Base-by-base conservation (phyloP, 2,329 filamentous ascomycete genomes). In the Paraphoma sp. region DNA sequence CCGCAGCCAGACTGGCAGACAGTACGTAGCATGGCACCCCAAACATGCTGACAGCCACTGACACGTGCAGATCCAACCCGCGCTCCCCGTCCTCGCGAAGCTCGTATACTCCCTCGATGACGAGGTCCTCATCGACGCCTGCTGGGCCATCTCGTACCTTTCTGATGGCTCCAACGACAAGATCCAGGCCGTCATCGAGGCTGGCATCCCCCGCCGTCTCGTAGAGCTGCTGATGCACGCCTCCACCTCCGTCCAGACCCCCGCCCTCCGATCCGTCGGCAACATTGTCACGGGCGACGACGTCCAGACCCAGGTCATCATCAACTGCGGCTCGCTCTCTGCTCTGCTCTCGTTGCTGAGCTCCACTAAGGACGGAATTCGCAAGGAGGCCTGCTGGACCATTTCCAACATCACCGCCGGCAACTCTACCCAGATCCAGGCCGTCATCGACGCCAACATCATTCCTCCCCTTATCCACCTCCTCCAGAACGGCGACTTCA, bases 311-410 rank as follows among this genome's bases (percentile, higher is more conserved):
- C 95, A 99, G 80, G 93, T 99, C 66, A 97, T 99, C 78, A 99
- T 99, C 80, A 99, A 99, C 86, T 97, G 93, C 71, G 94, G 95
- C 59, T 89, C 95, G 65, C 86, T 99, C 45, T 89, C 93, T 42
- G 96, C 93, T 64, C 86, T 99, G n/a, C 83, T 98, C 49, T 95
- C 93, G 36, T 88, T 99, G 16, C 83, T 99, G 62, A 94, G 93
- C 84, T 98, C 94, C 36, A 95, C 92, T 74, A 99, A 99, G 86
- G 95, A 99, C 73, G 95, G 95, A 28, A 99, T 99, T 67, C 92
- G 95, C 66, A 99, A 99, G 85, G 95, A 99, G 80, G 95, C 95
- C 29, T 99, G 95, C 87, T 99, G 95, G 95, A 99, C 95, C 48
- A 99, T 99, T 70, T 97, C 93, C 76, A 99, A 99, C 85, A 92